Percentiles rank a stretch among this genome's conserved stretches.
These are phyloP conservation scores for Yarrowia galli DNA, from an alignment of 1,139 yeast species.

Conservation along the genomic window DNA sequence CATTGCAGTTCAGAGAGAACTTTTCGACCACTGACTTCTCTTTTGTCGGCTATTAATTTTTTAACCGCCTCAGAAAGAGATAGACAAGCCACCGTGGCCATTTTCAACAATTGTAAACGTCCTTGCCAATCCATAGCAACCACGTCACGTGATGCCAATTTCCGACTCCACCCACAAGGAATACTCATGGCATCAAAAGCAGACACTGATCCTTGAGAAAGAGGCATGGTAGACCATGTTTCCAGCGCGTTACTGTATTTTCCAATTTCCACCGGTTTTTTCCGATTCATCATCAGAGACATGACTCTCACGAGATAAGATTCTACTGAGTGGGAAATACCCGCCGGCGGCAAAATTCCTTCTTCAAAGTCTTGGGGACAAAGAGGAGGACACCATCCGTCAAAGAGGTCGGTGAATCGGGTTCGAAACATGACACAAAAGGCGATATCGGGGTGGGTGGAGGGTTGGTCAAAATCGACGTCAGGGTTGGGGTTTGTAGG, in stretches of 20 bases:
- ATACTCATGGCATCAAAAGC: slow-evolving; percentile 41
- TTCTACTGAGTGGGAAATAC: slow-evolving; percentile 48
- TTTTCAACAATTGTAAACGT: slow-evolving; percentile 47
- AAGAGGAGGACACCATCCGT: slow-evolving; percentile 48
- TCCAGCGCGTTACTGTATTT: slow-evolving; percentile 51
- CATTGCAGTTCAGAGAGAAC: slow-evolving; percentile 39
- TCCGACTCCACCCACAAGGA: slow-evolving; percentile 46
- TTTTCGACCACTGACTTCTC: slow-evolving; percentile 39
- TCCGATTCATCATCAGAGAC: slow-evolving; percentile 52
- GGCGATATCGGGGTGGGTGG: slow-evolving; percentile 48
- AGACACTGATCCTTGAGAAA: slow-evolving; percentile 45
- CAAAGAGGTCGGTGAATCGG: slow-evolving; percentile 49
- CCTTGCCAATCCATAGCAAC: slow-evolving; percentile 49
- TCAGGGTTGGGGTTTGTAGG: slow-evolving; percentile 31
- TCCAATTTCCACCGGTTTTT: slow-evolving; percentile 53
- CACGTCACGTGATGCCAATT: slow-evolving; percentile 47
- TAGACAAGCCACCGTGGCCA: slow-evolving; percentile 49
- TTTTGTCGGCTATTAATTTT: slow-evolving; percentile 41
- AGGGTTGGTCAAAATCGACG: no score
- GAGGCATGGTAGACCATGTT: slow-evolving; percentile 35
- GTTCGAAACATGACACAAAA: slow-evolving; percentile 50
- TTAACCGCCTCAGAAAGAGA: slow-evolving; percentile 47
- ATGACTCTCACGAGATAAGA: slow-evolving; percentile 50
- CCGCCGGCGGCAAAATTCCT: slow-evolving; percentile 47
- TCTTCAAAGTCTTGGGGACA: slow-evolving; percentile 55